Conservation (phyloP, 768 basidiomycete species). For the Podaxis rugospora region DNA sequence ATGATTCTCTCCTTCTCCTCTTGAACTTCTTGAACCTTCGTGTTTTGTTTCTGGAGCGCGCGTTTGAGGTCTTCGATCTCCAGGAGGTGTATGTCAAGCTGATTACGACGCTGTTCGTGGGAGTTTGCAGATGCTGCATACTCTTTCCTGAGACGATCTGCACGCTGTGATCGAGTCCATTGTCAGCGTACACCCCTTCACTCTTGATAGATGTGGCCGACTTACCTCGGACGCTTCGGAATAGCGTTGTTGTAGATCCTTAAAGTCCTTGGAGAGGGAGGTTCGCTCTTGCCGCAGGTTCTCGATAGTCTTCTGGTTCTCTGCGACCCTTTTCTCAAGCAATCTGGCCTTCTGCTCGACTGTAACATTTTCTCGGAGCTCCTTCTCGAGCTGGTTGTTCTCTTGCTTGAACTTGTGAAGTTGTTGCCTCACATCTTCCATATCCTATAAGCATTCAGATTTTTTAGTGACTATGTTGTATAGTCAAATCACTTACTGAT, state of each 20-base stretch:
- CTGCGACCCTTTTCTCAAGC: conserved; percentile 61
- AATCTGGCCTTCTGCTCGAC: conserved; percentile 71
- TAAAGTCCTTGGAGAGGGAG: conserved; percentile 63
- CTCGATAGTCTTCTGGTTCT: conserved; percentile 68
- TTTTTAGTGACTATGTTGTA: background rate
- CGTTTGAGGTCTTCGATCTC: conserved; percentile 78
- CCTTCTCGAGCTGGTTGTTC: conserved; percentile 67
- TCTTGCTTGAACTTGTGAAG: conserved; percentile 68
- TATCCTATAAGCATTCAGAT: conserved; percentile 46
- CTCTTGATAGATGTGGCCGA: background rate
- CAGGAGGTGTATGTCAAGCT: conserved; percentile 64
- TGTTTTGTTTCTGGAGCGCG: conserved; percentile 56
- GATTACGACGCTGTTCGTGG: conserved; percentile 68
- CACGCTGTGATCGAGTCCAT: conserved; percentile 32
- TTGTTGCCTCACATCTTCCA: conserved; percentile 71
- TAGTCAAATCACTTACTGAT: conserved; percentile 41
- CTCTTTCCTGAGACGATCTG: conserved; percentile 55
- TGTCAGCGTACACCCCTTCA: background rate
- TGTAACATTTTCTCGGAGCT: conserved; percentile 68
- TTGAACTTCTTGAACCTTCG: conserved; percentile 59
- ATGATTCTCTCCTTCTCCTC: conserved; percentile 59
- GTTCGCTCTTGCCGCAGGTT: conserved; percentile 76
- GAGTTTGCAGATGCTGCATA: conserved; percentile 56
- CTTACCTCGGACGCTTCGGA: conserved; percentile 64
- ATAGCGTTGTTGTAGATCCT: conserved; percentile 65